phyloP scores from a whole-genome alignment of 768 basidiomycete genomes.

The Cyclocybe aegerita region DNA sequence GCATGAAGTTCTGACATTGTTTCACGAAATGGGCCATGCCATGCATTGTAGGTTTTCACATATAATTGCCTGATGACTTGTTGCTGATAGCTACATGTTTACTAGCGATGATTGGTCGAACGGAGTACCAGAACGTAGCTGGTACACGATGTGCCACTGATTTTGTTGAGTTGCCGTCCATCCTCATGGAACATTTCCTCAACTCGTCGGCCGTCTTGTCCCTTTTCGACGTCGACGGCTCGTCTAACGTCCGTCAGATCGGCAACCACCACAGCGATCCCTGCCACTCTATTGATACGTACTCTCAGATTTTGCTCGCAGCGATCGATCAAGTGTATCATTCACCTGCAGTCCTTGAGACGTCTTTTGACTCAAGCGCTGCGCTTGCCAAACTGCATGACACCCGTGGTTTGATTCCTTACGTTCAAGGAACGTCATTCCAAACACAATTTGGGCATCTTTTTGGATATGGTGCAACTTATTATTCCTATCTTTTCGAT shows the following conservation, averaged over 20 bases:
- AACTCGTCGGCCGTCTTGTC: slow-evolving; percentile 81
- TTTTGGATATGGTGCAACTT: slow-evolving; percentile 95
- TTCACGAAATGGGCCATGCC: slow-evolving; percentile 99
- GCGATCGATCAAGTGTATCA: slow-evolving; percentile 90
- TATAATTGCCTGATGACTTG: background rate
- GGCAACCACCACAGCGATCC: slow-evolving; percentile 76
- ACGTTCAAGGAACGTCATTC: slow-evolving; percentile 84
- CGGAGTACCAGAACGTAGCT: slow-evolving; percentile 96
- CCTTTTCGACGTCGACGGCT: slow-evolving; percentile 63
- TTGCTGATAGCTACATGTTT: slow-evolving; percentile 1
- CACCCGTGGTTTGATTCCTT: slow-evolving; percentile 75
- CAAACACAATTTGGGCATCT: slow-evolving; percentile 96
- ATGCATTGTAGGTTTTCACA: slow-evolving; percentile 84
- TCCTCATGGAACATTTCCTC: slow-evolving; percentile 98
- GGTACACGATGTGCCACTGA: slow-evolving; percentile 98
- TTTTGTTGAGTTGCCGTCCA: slow-evolving; percentile 96
- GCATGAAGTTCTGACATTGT: slow-evolving; percentile 92
- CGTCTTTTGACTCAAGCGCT: slow-evolving; percentile 71
- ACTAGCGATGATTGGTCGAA: slow-evolving; percentile 95
- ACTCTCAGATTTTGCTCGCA: slow-evolving; percentile 88
- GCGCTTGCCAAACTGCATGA: slow-evolving; percentile 62
- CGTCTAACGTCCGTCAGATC: slow-evolving; percentile 41
- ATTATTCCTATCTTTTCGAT: slow-evolving; percentile 97
- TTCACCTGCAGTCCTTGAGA: slow-evolving; percentile 55
- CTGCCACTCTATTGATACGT: slow-evolving; percentile 83